Conservation (phyloP, 139 green algal genomes). For the Tetraselmis chui region DNA sequence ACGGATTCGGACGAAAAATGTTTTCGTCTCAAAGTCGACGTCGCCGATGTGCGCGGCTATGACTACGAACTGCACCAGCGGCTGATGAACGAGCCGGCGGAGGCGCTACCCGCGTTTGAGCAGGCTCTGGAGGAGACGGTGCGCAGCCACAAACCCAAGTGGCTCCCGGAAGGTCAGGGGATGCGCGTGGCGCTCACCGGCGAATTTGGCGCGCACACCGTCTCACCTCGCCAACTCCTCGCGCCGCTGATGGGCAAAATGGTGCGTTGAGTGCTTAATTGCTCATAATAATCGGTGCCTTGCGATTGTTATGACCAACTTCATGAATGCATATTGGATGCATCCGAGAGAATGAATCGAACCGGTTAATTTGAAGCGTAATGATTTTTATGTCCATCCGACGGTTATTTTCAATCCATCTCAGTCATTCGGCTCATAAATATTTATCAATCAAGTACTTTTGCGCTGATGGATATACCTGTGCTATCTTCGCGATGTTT, state of each 20-base stretch:
- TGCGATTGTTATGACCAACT: no score
- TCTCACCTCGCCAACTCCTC: constrained; percentile 79
- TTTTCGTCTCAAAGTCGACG: constrained; percentile 49
- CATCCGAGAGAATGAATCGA: no score
- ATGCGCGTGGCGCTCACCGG: constrained; percentile 76
- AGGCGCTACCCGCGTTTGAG: constrained; percentile 77
- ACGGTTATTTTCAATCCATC: no score
- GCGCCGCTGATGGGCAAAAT: constrained; percentile 70
- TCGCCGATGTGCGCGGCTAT: constrained; percentile 69
- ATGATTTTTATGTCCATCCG: no score
- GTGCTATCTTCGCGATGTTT: no score
- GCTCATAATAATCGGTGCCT: no score
- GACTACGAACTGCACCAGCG: constrained; percentile 58
- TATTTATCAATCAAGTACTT: no score
- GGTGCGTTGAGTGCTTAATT: no score
- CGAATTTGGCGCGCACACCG: constrained; percentile 79
- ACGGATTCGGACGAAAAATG: constrained; percentile 35
- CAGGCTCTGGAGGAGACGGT: constrained; percentile 75
- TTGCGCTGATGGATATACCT: no score
- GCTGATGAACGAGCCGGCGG: constrained; percentile 61
- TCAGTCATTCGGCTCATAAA: no score
- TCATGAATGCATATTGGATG: no score
- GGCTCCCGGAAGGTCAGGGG: constrained; percentile 27
- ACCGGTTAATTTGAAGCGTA: no score
- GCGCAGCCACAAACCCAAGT: constrained; percentile 34